These are phyloP conservation scores for Casuarina glauca DNA, from an alignment of 306 rosid genomes.

Conservation along the genomic window DNA sequence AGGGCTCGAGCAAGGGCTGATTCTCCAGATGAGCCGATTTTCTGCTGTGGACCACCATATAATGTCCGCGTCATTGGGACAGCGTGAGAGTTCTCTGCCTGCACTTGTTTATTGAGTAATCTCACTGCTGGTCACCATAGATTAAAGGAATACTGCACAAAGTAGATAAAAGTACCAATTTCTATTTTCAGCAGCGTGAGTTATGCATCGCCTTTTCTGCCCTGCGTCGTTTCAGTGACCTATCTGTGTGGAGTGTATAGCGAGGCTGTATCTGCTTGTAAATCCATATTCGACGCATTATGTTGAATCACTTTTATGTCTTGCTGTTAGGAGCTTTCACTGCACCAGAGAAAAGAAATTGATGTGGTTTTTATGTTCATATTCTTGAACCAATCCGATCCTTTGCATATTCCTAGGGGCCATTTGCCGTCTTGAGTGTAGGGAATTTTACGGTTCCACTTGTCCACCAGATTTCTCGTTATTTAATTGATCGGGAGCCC, in stretches of 20 bases:
- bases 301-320: not conserved
- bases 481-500: too few species aligned
- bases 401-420: too few species aligned
- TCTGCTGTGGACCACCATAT: conserved; percentile 94
- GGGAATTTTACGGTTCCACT: too few species aligned
- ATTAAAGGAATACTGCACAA: conserved; percentile 19
- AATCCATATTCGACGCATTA: not conserved
- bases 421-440: too few species aligned
- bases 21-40: conserved; percentile 75
- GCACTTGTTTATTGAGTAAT: not conserved
- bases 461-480: too few species aligned
- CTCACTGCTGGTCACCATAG: conserved; percentile 6
- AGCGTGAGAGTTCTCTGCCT: conserved; percentile 31
- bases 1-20: conserved; percentile 76
- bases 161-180: conserved; percentile 18
- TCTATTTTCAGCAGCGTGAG: conserved; percentile 21
- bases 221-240: not conserved
- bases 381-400: too few species aligned
- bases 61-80: conserved; percentile 72
- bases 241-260: not conserved
- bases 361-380: too few species aligned
- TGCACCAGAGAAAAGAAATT: too few species aligned
- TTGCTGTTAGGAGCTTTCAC: not conserved
- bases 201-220: conserved; percentile 13
- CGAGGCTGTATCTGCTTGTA: conserved; percentile 16